These are phyloP conservation scores for Mucor irregularis DNA, from an alignment of 371 early-diverging fungal genomes.

Conservation along the genomic window DNA sequence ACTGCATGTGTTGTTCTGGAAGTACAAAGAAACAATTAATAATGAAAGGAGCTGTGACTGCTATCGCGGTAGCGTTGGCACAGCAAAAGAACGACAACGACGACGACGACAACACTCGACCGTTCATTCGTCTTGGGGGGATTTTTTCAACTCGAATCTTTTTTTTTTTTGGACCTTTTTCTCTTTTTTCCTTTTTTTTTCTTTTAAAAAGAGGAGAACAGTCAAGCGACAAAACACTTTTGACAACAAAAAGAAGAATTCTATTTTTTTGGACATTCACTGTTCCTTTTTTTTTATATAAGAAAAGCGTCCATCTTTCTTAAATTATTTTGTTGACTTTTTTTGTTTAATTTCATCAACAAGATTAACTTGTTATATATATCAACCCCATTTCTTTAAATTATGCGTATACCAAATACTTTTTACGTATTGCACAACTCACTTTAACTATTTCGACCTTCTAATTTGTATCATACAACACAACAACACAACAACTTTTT, in stretches of 20 bases:
- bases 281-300: not conserved
- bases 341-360: no score
- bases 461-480: constrained; percentile 13
- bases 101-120: no score
- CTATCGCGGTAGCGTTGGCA: no score
- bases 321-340: no score
- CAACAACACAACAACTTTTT: not conserved
- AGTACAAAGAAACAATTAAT: no score
- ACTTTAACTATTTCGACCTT: constrained; percentile 1
- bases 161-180: constrained; percentile 1
- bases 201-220: not conserved
- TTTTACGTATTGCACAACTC: not conserved
- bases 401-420: constrained; percentile 19
- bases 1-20: no score
- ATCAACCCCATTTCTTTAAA: constrained; percentile 1
- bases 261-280: not conserved
- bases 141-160: no score
- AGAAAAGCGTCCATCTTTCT: no score
- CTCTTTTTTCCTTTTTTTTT: not conserved
- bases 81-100: no score
- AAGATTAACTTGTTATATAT: no score
- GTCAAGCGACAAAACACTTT: not conserved
- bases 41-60: no score
- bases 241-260: not conserved
- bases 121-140: no score